Evolutionary conservation across 2,329 filamentous ascomycete species (phyloP).

Genomic region (Apiospora aurea): DNA sequence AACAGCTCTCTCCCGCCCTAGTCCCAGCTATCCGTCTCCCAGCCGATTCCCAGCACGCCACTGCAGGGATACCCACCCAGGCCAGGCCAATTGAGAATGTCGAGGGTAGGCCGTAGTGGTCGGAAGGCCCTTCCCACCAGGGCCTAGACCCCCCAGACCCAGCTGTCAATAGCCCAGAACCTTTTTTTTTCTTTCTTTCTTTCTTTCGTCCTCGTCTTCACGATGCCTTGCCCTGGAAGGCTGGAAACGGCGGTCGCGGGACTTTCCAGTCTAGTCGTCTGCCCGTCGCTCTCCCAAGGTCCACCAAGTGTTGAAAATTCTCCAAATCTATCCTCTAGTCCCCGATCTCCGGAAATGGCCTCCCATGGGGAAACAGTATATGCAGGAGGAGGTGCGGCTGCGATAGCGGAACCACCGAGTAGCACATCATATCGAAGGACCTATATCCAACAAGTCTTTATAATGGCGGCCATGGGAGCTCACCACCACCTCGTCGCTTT

Average conservation of each 20-base stretch:
- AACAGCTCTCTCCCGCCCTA: background rate
- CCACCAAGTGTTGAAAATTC: constrained; percentile 6
- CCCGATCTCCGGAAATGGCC: constrained; percentile 17
- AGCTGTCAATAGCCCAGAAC: background rate
- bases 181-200: background rate
- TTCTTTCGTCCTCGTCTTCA: background rate
- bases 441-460: background rate
- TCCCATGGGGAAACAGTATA: background rate
- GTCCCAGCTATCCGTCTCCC: background rate
- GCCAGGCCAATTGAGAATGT: constrained; percentile 11
- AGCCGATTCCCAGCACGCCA: constrained; percentile 1
- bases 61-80: background rate
- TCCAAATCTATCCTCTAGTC: background rate
- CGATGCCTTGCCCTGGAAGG: background rate
- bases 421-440: background rate
- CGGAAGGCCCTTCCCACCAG: background rate
- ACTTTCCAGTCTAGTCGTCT: background rate
- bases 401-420: constrained; percentile 1
- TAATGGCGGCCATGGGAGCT: background rate
- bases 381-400: background rate
- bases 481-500: background rate
- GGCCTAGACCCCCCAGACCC: background rate
- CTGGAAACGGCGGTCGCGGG: background rate
- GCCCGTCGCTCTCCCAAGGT: background rate
- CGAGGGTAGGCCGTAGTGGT: background rate